Base-by-base conservation (phyloP, 345 rosid species). In the Gossypium arboreum region DNA sequence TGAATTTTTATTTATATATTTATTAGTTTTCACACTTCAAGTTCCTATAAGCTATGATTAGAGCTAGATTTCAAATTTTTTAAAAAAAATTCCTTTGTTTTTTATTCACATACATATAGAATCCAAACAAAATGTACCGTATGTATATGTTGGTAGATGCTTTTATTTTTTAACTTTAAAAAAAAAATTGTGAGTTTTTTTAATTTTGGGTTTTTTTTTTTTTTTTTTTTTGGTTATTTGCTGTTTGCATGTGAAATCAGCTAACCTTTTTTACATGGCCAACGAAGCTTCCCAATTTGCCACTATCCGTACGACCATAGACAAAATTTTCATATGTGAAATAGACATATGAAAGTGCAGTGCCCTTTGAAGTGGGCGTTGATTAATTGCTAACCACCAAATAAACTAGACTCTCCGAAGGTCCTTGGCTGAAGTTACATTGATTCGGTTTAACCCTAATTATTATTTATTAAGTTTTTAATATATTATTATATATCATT, bases 251-350 rank as follows among this genome's bases (percentile, higher is more conserved):
- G 68, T 64, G 50, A 63, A 47, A 9, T 41, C 15, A n/a, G 9
- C 7, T 39, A 0, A 9, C 24, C 7, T 34, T 64, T 27, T 61
- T 34, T 47, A 64, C 25, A 51, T 64, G 50, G 25, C 25, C 69
- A 41, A 64, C 50, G 69, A 64, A 64, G 25, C 69, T 64, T 64
- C 69, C 68, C 50, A 7, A 1, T 17, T 63, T 39, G 69, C 69
- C 48, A 41, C 3, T 41, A 5, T 11, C 51, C 50, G 16, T 64
- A 41, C 47, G 47, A 20, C 27, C 68, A 1, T 12, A 25, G 1
- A 4, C 50, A 9, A 63, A 63, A 7, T 41, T 22, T 63, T 43
- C 27, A 41, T 11, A 4, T 41, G 9, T 41, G 69, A 64, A 64
- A 41, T 41, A 3, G 69, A 64, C 69, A 41, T 63, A 63, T 10